Percentiles rank a stretch among this genome's conserved stretches.
Evolutionary conservation across 2,329 filamentous ascomycete species (phyloP).

Genomic region (Cladorrhinum sp.): DNA sequence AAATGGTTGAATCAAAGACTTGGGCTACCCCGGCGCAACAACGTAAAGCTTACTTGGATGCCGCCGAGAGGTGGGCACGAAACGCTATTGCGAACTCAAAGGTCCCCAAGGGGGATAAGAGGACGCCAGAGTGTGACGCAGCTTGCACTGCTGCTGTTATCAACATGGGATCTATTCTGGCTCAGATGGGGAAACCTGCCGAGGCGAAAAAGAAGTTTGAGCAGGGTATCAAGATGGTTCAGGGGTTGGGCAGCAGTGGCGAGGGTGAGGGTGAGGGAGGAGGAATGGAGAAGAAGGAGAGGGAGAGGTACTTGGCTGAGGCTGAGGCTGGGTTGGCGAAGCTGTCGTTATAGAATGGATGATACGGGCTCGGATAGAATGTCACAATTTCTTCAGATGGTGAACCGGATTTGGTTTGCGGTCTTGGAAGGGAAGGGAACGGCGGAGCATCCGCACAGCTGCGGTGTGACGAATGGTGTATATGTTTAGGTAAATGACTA

Average conservation of each 20-base stretch:
- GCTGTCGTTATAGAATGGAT: not conserved
- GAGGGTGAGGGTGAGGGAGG: too few species aligned
- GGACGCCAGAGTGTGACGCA: slow-evolving; percentile 76
- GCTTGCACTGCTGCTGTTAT: slow-evolving; percentile 82
- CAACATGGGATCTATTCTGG: slow-evolving; percentile 80
- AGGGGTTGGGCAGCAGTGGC: too few species aligned
- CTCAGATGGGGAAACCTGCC: slow-evolving; percentile 63
- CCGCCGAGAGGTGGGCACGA: slow-evolving; percentile 73
- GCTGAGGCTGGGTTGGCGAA: slow-evolving; percentile 48
- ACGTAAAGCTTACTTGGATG: slow-evolving; percentile 61
- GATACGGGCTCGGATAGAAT: not conserved
- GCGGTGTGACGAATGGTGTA: too few species aligned
- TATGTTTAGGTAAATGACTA: too few species aligned
- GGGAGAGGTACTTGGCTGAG: slow-evolving; percentile 49
- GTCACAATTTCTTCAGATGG: not conserved
- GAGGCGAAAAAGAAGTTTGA: slow-evolving; percentile 67
- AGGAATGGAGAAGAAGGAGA: slow-evolving; percentile 53
- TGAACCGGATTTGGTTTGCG: not conserved
- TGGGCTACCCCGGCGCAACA: slow-evolving; percentile 43
- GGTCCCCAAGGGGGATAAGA: slow-evolving; percentile 61
- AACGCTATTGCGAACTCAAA: slow-evolving; percentile 69
- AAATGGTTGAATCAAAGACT: slow-evolving; percentile 24
- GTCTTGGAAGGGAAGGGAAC: too few species aligned
- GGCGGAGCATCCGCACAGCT: too few species aligned
- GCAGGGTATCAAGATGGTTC: slow-evolving; percentile 63